A percentile compares a stretch with the other conserved stretches of the same genome.
These are phyloP conservation scores for Prorocentrum cordatum DNA, from an alignment of 169 alveolate genomes.

Conservation along the genomic window DNA sequence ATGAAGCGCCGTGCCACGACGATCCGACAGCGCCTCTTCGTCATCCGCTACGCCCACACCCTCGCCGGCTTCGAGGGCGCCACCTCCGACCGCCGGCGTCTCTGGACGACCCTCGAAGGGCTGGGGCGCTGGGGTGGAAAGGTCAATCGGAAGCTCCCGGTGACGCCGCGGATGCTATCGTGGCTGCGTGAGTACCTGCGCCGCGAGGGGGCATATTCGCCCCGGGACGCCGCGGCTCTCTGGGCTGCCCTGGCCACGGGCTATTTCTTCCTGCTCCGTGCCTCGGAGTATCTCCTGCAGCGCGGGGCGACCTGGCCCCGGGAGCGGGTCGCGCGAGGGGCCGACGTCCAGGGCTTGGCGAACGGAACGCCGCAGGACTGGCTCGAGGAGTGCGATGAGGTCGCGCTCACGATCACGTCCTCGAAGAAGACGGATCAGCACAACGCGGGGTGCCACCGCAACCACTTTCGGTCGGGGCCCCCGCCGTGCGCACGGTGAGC, in stretches of 20 bases:
- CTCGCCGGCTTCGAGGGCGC: not conserved
- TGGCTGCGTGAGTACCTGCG: not conserved
- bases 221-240: not conserved
- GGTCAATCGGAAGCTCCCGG: not conserved
- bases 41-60: not conserved
- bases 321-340: not conserved
- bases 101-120: not conserved
- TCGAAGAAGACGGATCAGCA: not conserved
- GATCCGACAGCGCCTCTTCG: not conserved
- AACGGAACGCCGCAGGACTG: not conserved
- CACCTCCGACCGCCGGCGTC: too few species aligned
- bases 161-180: not conserved
- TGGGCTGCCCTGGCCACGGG: not conserved
- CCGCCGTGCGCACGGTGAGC: not conserved
- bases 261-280: not conserved
- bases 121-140: not conserved
- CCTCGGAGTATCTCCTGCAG: not conserved
- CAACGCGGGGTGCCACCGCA: not conserved
- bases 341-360: not conserved
- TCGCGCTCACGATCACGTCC: not conserved
- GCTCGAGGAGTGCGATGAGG: not conserved
- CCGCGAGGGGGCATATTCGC: not conserved
- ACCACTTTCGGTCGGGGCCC: not conserved
- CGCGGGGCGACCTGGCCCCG: not conserved
- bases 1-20: not conserved